Percentiles rank a stretch among this genome's conserved stretches.
Conservation (phyloP, 202 grass and related monocot genomes). For the Miscanthus sacchariflorus region DNA sequence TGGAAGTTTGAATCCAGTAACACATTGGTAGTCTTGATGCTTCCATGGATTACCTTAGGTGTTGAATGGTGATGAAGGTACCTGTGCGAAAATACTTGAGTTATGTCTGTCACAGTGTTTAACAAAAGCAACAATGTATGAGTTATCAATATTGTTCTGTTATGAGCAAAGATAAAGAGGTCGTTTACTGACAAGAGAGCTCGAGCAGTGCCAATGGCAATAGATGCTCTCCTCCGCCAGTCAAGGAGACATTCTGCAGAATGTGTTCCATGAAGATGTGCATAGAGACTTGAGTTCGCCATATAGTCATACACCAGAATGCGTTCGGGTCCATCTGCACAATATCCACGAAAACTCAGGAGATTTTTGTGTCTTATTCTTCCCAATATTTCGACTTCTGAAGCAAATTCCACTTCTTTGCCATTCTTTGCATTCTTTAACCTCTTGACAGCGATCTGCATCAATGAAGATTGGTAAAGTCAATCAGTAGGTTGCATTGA, state of each 20-base stretch:
- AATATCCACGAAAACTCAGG: slow-evolving; percentile 76
- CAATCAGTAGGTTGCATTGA: slow-evolving; percentile 1
- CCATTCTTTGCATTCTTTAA: slow-evolving; percentile 65
- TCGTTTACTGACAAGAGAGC: slow-evolving; percentile 63
- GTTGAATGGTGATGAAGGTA: slow-evolving; percentile 71
- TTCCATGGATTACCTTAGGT: slow-evolving; percentile 69
- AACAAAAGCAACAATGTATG: neutral
- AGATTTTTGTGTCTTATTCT: slow-evolving; percentile 85
- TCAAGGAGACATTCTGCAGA: slow-evolving; percentile 78
- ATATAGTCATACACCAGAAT: slow-evolving; percentile 82
- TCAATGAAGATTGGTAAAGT: slow-evolving; percentile 34
- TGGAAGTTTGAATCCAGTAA: slow-evolving; percentile 73
- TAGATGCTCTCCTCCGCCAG: slow-evolving; percentile 68
- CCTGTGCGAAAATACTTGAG: slow-evolving; percentile 49
- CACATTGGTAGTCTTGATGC: slow-evolving; percentile 80
- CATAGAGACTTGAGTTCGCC: slow-evolving; percentile 75
- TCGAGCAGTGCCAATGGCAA: slow-evolving; percentile 73
- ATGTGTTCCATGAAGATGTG: slow-evolving; percentile 77
- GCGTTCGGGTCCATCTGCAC: slow-evolving; percentile 79
- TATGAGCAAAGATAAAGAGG: slow-evolving; percentile 31
- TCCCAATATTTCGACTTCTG: slow-evolving; percentile 72
- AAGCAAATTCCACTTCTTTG: slow-evolving; percentile 75
- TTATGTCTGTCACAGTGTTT: neutral
- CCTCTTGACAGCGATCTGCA: slow-evolving; percentile 86
- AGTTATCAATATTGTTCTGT: neutral